Percentiles rank a stretch among this genome's conserved stretches.
Evolutionary conservation across 345 rosid species (phyloP).

Genomic region (Murraya paniculata): DNA sequence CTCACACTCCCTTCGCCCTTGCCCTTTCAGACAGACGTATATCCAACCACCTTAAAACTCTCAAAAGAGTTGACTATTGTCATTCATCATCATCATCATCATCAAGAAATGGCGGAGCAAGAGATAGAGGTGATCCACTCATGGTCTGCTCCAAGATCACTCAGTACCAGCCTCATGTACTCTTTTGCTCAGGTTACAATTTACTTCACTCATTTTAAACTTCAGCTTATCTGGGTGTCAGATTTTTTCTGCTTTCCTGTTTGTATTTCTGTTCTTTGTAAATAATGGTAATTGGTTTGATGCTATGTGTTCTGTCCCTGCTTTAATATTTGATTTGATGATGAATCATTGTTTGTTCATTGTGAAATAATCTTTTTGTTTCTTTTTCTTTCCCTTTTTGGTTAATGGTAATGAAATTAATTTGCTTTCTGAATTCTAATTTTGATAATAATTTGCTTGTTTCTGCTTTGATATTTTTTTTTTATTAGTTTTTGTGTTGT

Average conservation of each 20-base stretch:
- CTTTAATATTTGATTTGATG: neutral
- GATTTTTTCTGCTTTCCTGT: neutral
- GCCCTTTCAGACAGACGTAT: no score
- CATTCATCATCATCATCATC: neutral
- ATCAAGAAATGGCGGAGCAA: conserved; percentile 26
- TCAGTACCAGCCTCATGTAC: conserved; percentile 83
- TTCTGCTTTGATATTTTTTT: neutral
- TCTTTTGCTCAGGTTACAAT: conserved; percentile 66
- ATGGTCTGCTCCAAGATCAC: conserved; percentile 93
- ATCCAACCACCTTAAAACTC: neutral
- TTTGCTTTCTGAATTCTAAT: neutral
- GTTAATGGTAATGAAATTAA: neutral
- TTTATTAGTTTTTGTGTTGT: neutral
- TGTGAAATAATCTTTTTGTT: neutral
- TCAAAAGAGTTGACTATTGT: neutral
- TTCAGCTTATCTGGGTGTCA: neutral
- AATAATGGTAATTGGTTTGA: no score
- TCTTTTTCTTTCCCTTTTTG: neutral
- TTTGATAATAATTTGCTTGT: neutral
- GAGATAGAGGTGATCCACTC: conserved; percentile 65
- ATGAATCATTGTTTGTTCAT: neutral
- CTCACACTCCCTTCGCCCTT: no score
- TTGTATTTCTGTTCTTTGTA: neutral
- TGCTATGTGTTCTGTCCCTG: neutral
- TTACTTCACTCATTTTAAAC: conserved; percentile 7